Conservation (phyloP, 2,329 filamentous ascomycete species). For the Nigrograna mackinnonii region DNA sequence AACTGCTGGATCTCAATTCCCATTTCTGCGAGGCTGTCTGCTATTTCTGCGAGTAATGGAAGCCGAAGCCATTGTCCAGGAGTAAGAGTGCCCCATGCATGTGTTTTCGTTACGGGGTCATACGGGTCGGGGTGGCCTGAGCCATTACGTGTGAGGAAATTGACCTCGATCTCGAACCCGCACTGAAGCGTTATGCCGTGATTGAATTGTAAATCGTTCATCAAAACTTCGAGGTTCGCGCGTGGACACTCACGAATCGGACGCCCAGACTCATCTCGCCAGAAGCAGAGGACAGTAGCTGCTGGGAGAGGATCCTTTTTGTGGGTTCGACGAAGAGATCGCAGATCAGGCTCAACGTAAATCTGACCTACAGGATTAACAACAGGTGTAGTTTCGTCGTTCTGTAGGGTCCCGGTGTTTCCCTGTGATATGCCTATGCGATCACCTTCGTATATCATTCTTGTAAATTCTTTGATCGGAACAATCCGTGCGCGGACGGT, state of each 20-base stretch:
- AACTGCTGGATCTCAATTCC: slow-evolving; percentile 72
- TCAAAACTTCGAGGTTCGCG: slow-evolving; percentile 46
- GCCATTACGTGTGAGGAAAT: slow-evolving; percentile 62
- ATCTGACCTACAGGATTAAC: slow-evolving; percentile 67
- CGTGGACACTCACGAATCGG: slow-evolving; percentile 64
- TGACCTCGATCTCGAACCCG: slow-evolving; percentile 83
- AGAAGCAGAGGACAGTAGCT: slow-evolving; percentile 69
- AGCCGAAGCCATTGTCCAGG: slow-evolving; percentile 64
- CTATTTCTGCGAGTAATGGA: slow-evolving; percentile 67
- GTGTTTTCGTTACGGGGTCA: slow-evolving; percentile 61
- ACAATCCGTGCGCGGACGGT: slow-evolving; percentile 69
- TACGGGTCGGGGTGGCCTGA: slow-evolving; percentile 12
- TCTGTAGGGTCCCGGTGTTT: slow-evolving; percentile 68
- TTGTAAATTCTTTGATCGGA: slow-evolving; percentile 56
- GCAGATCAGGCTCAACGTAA: slow-evolving; percentile 67
- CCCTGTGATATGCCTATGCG: slow-evolving; percentile 66
- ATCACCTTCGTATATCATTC: slow-evolving; percentile 35
- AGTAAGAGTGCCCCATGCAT: slow-evolving; percentile 72
- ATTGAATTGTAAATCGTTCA: slow-evolving; percentile 56
- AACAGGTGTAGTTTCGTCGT: slow-evolving; percentile 61
- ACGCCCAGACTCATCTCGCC: slow-evolving; percentile 60
- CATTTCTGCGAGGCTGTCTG: slow-evolving; percentile 60
- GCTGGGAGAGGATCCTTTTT: slow-evolving; percentile 54
- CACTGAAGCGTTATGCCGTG: slow-evolving; percentile 63
- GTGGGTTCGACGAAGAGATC: slow-evolving; percentile 60